Percentiles rank a stretch among this genome's conserved stretches.
Conservation (phyloP, 495 filamentous ascomycete species). For the Acidiella bohemica region DNA sequence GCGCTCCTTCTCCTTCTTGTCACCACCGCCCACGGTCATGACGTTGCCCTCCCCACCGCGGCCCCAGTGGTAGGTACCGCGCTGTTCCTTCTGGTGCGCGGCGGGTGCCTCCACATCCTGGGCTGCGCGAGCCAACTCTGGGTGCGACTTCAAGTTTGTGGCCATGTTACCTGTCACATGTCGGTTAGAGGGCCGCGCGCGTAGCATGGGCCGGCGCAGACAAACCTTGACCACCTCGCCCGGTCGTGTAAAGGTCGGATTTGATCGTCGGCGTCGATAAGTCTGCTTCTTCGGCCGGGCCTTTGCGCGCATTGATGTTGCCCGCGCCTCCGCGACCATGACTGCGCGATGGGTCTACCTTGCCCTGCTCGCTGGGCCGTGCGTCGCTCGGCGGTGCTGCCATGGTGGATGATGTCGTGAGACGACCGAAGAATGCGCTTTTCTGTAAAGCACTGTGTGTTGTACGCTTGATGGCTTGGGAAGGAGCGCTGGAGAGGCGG, state of each 20-base stretch:
- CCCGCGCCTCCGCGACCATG: conserved; percentile 18
- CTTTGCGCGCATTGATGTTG: conserved; percentile 4
- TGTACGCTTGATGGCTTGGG: too few species aligned
- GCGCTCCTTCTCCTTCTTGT: too few species aligned
- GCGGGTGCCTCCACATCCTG: conserved; percentile 62
- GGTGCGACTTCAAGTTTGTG: conserved; percentile 26
- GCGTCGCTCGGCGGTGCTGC: too few species aligned
- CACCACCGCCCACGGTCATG: too few species aligned
- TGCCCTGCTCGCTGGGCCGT: too few species aligned
- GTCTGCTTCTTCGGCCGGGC: conserved; percentile 36
- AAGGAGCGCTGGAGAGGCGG: too few species aligned
- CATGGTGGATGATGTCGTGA: too few species aligned
- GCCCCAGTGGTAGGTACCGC: conserved; percentile 28
- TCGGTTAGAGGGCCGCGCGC: not conserved
- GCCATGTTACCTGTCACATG: conserved; percentile 28
- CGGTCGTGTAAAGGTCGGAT: conserved; percentile 68
- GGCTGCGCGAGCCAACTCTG: conserved; percentile 54
- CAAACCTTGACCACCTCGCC: conserved; percentile 40
- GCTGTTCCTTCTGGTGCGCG: conserved; percentile 29
- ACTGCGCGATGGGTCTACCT: too few species aligned
- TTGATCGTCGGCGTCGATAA: conserved; percentile 76
- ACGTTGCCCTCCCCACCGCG: conserved; percentile 30
- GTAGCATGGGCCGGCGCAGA: not conserved
- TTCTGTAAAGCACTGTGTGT: too few species aligned
- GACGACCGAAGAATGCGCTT: too few species aligned